Percentiles rank a stretch among this genome's conserved stretches.
These are phyloP conservation scores for Erodium maritimum DNA, from an alignment of 345 rosid genomes.

Conservation along the genomic window DNA sequence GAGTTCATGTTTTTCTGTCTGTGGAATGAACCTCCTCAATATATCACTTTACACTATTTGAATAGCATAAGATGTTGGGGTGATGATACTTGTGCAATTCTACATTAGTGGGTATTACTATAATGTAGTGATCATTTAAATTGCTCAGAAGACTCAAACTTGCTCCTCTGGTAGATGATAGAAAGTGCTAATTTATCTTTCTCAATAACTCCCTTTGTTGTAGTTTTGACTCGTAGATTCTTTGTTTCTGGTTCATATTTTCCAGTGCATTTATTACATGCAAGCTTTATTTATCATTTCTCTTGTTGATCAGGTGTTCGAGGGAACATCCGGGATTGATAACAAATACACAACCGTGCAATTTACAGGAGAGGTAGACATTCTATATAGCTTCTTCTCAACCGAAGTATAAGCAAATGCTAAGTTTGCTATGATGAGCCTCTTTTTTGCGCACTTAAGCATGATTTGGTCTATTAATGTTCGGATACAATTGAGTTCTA, in stretches of 20 bases:
- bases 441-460: background rate
- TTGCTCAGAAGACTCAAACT: background rate
- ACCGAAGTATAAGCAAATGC: background rate
- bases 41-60: no score
- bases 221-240: no score
- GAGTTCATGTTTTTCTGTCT: no score
- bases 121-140: background rate
- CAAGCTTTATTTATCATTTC: constrained; percentile 1
- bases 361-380: constrained; percentile 81
- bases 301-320: constrained; percentile 51
- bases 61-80: background rate
- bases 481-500: no score
- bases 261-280: background rate
- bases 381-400: background rate
- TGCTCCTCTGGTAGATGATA: no score
- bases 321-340: constrained; percentile 94
- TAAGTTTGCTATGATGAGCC: background rate
- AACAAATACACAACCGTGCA: constrained; percentile 87
- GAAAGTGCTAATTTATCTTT: no score
- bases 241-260: background rate
- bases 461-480: no score
- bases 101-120: background rate
- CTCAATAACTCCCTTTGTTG: no score
- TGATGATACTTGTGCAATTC: background rate
- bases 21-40: no score